phyloP scores from a whole-genome alignment of 495 filamentous ascomycete species.

The Pseudomonodictys pantanalensis region DNA sequence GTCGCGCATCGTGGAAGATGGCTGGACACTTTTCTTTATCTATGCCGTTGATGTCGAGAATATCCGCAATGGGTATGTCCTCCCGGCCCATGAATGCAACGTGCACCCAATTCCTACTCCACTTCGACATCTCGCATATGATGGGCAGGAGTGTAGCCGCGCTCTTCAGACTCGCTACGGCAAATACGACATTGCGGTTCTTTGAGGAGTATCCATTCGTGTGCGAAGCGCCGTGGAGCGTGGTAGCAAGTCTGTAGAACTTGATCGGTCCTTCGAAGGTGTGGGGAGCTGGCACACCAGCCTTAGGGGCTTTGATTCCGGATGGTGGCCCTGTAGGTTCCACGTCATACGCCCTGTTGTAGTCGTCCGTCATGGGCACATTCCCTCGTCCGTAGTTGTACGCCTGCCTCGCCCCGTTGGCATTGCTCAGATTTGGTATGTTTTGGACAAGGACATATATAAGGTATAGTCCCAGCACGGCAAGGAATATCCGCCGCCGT shows the following conservation, averaged over 20 bases:
- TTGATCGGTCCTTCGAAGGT: conserved; percentile 57
- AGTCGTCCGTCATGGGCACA: not conserved
- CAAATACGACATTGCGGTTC: conserved; percentile 60
- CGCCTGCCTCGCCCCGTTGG: not conserved
- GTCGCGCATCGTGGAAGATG: conserved; percentile 60
- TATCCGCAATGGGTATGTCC: conserved; percentile 50
- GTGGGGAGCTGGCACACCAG: conserved; percentile 36
- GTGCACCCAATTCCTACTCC: conserved; percentile 58
- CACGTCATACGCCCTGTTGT: not conserved
- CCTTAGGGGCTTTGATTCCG: conserved; percentile 18
- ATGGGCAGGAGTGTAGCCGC: conserved; percentile 55
- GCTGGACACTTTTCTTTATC: conserved; percentile 50
- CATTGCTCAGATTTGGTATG: conserved; percentile 19
- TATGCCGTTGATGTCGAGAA: conserved; percentile 57
- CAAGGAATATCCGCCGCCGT: conserved; percentile 46
- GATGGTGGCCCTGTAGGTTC: conserved; percentile 36
- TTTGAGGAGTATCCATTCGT: conserved; percentile 33
- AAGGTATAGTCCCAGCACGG: conserved; percentile 44
- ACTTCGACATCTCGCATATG: conserved; percentile 59
- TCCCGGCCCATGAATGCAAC: conserved; percentile 57
- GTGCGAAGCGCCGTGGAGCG: conserved; percentile 46
- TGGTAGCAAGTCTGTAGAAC: conserved; percentile 52
- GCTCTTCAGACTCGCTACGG: conserved; percentile 56
- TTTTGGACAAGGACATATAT: conserved; percentile 40
- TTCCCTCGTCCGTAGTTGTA: not conserved